Evolutionary conservation across 768 basidiomycete species (phyloP).

Genomic region (Mycena crocata): DNA sequence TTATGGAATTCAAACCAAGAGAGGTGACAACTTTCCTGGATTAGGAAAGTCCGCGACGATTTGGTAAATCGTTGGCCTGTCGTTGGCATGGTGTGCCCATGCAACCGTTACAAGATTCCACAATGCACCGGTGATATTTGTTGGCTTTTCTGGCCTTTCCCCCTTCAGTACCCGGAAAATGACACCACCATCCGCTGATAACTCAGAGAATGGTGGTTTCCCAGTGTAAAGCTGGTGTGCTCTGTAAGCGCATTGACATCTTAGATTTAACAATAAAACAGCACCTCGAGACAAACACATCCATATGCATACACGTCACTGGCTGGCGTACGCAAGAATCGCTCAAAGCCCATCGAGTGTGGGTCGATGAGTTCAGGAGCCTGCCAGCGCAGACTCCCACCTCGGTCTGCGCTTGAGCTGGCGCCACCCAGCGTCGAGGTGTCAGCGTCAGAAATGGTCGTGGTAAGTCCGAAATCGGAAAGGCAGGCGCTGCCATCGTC

Average conservation of each 20-base stretch:
- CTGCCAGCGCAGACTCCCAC: constrained; percentile 46
- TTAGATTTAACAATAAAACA: neutral
- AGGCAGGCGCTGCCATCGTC: constrained; percentile 44
- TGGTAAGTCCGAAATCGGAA: constrained; percentile 47
- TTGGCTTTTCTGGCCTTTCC: neutral
- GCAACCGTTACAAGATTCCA: neutral
- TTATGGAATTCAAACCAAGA: too few species aligned
- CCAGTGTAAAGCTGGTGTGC: constrained; percentile 8
- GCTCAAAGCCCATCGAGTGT: constrained; percentile 36
- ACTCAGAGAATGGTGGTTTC: neutral
- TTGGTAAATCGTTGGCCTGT: too few species aligned
- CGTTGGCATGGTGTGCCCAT: too few species aligned
- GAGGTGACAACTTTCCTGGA: too few species aligned
- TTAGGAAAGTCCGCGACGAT: too few species aligned
- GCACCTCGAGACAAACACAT: constrained; percentile 47
- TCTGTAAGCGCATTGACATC: neutral
- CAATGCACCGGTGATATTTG: neutral
- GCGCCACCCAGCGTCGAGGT: constrained; percentile 20
- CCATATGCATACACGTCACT: constrained; percentile 49
- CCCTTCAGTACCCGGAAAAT: neutral
- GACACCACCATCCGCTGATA: neutral
- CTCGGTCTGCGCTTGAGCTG: constrained; percentile 37
- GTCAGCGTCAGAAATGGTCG: constrained; percentile 41
- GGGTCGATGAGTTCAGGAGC: constrained; percentile 48
- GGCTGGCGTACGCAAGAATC: constrained; percentile 37